A percentile compares a stretch with the other conserved stretches of the same genome.
These are phyloP conservation scores for Lactarius sanguifluus DNA, from an alignment of 768 basidiomycete genomes.

Conservation along the genomic window DNA sequence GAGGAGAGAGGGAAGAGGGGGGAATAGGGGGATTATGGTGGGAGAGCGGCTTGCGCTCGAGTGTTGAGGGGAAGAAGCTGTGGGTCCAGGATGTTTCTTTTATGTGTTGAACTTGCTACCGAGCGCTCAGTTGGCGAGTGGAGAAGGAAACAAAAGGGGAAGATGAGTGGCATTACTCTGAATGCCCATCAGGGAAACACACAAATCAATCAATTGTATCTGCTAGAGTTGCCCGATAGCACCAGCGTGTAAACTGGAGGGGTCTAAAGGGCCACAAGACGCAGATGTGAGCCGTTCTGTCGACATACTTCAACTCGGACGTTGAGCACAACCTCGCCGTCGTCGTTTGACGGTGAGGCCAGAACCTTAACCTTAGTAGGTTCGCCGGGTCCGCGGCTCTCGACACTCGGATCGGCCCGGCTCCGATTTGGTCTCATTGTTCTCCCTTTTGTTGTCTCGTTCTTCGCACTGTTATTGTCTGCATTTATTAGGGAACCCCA, in stretches of 20 bases:
- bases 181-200: neutral
- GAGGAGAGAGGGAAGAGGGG: no score
- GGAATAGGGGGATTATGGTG: no score
- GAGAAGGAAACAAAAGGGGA: neutral
- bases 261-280: neutral
- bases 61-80: neutral
- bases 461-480: neutral
- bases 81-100: constrained; percentile 3
- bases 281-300: neutral
- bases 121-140: neutral
- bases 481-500: neutral
- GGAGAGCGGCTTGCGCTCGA: constrained; percentile 13
- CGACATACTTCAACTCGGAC: neutral
- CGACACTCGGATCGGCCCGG: neutral
- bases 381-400: constrained; percentile 1
- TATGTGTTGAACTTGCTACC: constrained; percentile 7
- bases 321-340: neutral
- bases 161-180: neutral
- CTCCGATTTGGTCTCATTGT: neutral
- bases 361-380: neutral
- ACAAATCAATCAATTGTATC: neutral
- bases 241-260: neutral
- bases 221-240: neutral
- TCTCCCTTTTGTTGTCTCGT: neutral
- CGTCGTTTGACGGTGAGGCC: neutral